Evolutionary conservation across 768 basidiomycete genomes (phyloP).

Genomic region (Daedalea quercina): DNA sequence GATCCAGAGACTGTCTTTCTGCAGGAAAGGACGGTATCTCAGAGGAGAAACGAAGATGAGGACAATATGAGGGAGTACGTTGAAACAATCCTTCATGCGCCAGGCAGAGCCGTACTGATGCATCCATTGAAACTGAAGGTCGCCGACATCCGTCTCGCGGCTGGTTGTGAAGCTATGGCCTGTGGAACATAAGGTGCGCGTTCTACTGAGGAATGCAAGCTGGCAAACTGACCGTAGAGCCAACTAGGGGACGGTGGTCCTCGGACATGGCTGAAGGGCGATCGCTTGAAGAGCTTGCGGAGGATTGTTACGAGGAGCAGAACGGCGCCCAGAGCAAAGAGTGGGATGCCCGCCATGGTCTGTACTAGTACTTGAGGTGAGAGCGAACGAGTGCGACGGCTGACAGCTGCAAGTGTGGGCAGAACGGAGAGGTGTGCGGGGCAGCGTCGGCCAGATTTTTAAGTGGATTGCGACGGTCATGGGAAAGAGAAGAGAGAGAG

Average conservation of each 20-base stretch:
- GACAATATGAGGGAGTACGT: constrained; percentile 13
- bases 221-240: constrained; percentile 10
- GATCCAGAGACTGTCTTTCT: constrained; percentile 10
- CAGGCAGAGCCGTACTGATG: constrained; percentile 15
- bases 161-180: not conserved
- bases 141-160: constrained; percentile 13
- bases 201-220: not conserved
- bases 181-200: not conserved
- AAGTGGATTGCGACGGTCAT: too few species aligned
- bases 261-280: constrained; percentile 9
- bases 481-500: too few species aligned
- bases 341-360: too few species aligned
- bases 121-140: constrained; percentile 12
- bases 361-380: too few species aligned
- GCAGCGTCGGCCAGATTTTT: too few species aligned
- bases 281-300: not conserved
- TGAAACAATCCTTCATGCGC: constrained; percentile 12
- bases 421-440: too few species aligned
- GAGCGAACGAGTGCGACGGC: too few species aligned
- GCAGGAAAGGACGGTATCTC: too few species aligned
- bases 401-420: too few species aligned
- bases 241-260: constrained; percentile 13
- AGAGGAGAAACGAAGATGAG: too few species aligned
- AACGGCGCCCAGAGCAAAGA: not conserved
- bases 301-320: not conserved